phyloP scores from a whole-genome alignment of 164 flowering plant species.

The Piper betle region DNA sequence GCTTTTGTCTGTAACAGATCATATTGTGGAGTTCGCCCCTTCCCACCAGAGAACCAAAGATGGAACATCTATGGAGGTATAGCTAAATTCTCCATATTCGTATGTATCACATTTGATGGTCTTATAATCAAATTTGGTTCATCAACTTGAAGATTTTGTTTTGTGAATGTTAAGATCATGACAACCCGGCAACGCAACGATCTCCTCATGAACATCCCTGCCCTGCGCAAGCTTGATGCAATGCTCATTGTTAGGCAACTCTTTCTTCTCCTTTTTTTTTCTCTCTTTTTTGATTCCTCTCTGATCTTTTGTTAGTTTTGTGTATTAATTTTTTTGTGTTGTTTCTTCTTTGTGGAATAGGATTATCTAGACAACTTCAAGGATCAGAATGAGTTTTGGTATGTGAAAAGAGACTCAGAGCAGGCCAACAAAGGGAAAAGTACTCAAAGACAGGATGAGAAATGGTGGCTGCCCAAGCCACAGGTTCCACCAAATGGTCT shows the following conservation, averaged over 20 bases:
- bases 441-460: slow-evolving; percentile 38
- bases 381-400: slow-evolving; percentile 61
- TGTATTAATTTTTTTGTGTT: neutral
- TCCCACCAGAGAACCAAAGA: slow-evolving; percentile 59
- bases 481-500: slow-evolving; percentile 64
- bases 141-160: neutral
- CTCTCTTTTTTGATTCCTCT: neutral
- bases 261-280: neutral
- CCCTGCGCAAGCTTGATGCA: slow-evolving; percentile 76
- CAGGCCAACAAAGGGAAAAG: slow-evolving; percentile 24
- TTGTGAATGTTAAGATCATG: slow-evolving; percentile 49
- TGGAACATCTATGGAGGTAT: slow-evolving; percentile 68
- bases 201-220: slow-evolving; percentile 80
- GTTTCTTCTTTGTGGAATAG: slow-evolving; percentile 19
- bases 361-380: slow-evolving; percentile 50
- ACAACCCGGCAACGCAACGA: slow-evolving; percentile 68
- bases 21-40: slow-evolving; percentile 85
- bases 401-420: slow-evolving; percentile 33
- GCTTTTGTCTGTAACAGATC: slow-evolving; percentile 90
- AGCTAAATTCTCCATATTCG: neutral
- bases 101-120: neutral
- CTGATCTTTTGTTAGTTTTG: neutral
- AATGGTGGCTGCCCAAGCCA: slow-evolving; percentile 81
- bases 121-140: neutral
- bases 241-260: slow-evolving; percentile 62